Evolutionary conservation across 2,329 filamentous ascomycete genomes (phyloP), one percentile per base, ranked within the genome.

Genomic region (Diplocarpon mali): DNA sequence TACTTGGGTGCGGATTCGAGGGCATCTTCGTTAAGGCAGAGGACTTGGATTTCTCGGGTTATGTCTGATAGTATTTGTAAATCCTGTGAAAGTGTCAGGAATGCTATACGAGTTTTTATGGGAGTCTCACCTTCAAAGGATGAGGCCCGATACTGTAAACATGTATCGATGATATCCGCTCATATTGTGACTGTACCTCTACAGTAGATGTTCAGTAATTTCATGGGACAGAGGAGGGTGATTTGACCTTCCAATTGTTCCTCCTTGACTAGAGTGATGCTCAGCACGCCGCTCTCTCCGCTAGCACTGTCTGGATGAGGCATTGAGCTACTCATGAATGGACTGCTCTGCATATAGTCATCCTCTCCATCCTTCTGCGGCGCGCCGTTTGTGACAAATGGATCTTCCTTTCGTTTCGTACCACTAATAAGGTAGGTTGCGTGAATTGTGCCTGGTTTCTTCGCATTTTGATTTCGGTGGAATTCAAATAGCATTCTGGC

Each of bases 341-440:
- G 77, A 54, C 77, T 82, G 59, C 76, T 81, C 46, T 71, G 75
- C 71, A 83, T 80, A 49, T 69, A 66, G 36, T 81, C 78, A 46
- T 87, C 76, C 42, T 84, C 81, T n/a, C 69, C 75, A 55, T 82
- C 72, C 30, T 70, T 66, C 17, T 59, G 60, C 28, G 62, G 57
- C 38, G 55, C 50, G 16, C 64, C 67, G 52, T 70, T 71, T 10
- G 62, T 54, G 20, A 55, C 46, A 17, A 57, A 35, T 9, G 53
- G 41, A 12, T 65, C 62, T 14, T 60, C 59, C 5, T 58, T 57
- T 42, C 65, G 70, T 57, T 76, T 83, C 16, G 69, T 75, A 32
- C 90, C 92, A 40, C 80, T 83, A 37, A 98, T 62, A 39, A 95
- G 69, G 65, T 95, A 98, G n/a, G 88, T 95, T 36, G 90, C 92